phyloP scores from a whole-genome alignment of 1,139 yeast species.

The Suhomyces kunorum region DNA sequence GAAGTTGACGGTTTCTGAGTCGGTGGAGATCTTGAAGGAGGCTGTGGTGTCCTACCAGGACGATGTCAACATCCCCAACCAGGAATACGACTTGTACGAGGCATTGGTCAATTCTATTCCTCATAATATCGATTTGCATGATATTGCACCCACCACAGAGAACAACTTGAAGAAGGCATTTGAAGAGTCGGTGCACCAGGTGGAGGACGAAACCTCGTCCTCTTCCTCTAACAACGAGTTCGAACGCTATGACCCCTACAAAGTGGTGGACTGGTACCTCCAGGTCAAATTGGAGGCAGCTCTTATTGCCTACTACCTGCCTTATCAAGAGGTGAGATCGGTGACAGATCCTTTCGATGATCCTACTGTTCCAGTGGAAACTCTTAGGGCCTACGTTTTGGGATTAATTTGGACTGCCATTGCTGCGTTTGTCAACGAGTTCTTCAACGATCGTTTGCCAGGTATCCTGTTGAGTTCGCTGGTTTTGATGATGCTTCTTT shows the following conservation, averaged over 20 bases:
- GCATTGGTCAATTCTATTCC: constrained; percentile 8
- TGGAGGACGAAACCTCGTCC: background rate
- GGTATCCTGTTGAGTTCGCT: constrained; percentile 45
- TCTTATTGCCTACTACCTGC: constrained; percentile 53
- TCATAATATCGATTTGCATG: background rate
- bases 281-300: constrained; percentile 21
- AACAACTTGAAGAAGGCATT: constrained; percentile 13
- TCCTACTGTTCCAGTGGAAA: constrained; percentile 50
- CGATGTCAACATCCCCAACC: constrained; percentile 28
- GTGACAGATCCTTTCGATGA: constrained; percentile 57
- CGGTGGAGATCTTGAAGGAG: constrained; percentile 23
- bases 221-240: background rate
- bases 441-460: constrained; percentile 59
- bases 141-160: constrained; percentile 1
- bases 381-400: constrained; percentile 55
- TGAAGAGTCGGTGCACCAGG: background rate
- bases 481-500: constrained; percentile 58
- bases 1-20: constrained; percentile 18
- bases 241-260: constrained; percentile 16
- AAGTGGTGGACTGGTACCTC: constrained; percentile 18
- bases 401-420: constrained; percentile 58
- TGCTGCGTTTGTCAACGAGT: constrained; percentile 58
- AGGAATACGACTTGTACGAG: constrained; percentile 18
- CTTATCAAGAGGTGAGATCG: constrained; percentile 66
- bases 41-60: constrained; percentile 20